A percentile compares a stretch with the other conserved stretches of the same genome.
Conservation (phyloP, 257 asterid species). For the Ilex aquifolium region DNA sequence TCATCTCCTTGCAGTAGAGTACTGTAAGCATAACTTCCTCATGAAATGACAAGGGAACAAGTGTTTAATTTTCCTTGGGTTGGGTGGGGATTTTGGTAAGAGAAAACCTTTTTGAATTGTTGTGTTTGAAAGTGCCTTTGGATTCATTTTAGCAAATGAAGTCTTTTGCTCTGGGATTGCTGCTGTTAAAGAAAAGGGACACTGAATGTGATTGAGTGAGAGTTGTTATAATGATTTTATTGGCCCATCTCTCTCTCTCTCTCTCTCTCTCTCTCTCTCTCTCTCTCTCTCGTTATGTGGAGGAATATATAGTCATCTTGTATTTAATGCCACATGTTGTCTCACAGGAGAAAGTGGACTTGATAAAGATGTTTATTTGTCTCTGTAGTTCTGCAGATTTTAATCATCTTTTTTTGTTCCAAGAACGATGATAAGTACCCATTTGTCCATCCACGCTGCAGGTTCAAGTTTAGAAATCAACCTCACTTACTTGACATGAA, state of each 20-base stretch:
- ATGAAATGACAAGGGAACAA: background rate
- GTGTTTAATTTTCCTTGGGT: background rate
- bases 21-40: background rate
- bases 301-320: background rate
- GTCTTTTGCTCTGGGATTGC: conserved; percentile 10
- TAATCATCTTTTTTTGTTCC: no score
- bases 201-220: background rate
- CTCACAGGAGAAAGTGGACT: background rate
- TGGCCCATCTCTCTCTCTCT: no score
- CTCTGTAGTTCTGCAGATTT: no score
- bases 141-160: background rate
- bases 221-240: background rate
- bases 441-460: no score
- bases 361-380: no score
- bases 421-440: no score
- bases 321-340: background rate
- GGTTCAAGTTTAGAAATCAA: no score
- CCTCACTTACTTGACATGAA: no score
- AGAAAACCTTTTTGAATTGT: conserved; percentile 3
- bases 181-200: conserved; percentile 2
- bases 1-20: background rate
- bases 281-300: background rate
- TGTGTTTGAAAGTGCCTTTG: background rate
- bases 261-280: background rate
- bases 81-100: background rate